Evolutionary conservation across 2,329 filamentous ascomycete species (phyloP), one percentile per base, ranked within the genome.

Genomic region (Alternaria ethzedia): DNA sequence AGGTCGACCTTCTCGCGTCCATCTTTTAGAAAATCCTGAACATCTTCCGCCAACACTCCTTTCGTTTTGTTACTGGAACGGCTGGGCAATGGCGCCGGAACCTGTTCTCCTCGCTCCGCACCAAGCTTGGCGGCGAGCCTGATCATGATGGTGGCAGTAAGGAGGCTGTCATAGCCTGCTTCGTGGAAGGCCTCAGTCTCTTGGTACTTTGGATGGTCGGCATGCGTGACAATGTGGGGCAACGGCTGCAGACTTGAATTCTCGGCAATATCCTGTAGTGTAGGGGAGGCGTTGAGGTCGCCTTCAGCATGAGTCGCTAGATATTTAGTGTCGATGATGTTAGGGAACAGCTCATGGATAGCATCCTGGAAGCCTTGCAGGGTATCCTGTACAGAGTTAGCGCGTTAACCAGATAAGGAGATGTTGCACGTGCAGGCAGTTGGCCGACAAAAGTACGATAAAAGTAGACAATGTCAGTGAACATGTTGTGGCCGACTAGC

Each of bases 401-500:
- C 3, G 17, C 6, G 13, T 20, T 0, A 13, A 6, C 15, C 13
- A 23, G 2, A 20, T 47, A 2, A 44, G 20, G 6, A 10, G 43
- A 15, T 15, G 20, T 9, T n/a, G 12, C 17, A 25, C 58, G 4
- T 59, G 65, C 63, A 0, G 89, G 89, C 2, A 91, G 79, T 1
- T 78, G 66, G 1, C 87, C 87, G 54, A 90, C 81, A 74, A 91
- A 91, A 2, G 84, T 85, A n/a, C 82, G 78, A 74, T 90, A 89
- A 36, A 91, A 77, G 70, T 90, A 90, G 36, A 87, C 84, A 4
- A 91, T 80, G 68, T 91, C 89, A 2, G 86, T 84, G 66, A 91
- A 87, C 62, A 88, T 82, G 69, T 91, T 91, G 78, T 91, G 89
- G 0, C 89, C 88, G 4, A 91, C 83, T 0, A 91, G 70, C 1